These are phyloP conservation scores for Ligustrum vulgare DNA, from an alignment of 257 asterid species.

Conservation along the genomic window DNA sequence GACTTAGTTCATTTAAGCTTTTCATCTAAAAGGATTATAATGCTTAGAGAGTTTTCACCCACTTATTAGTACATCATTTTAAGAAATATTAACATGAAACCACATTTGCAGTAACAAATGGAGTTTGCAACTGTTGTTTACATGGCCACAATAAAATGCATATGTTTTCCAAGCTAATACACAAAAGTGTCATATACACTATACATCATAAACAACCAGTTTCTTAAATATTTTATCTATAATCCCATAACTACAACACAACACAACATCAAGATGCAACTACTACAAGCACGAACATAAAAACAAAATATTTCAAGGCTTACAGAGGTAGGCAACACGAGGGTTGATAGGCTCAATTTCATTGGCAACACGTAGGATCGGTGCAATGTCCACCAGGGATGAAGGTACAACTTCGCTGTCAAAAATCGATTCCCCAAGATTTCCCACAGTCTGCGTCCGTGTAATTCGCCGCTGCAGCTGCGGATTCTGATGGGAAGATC, in stretches of 20 bases:
- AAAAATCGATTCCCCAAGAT: slow-evolving; percentile 82
- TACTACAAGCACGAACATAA: slow-evolving; percentile 1
- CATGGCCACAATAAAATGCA: slow-evolving; percentile 2
- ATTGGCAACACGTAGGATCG: slow-evolving; percentile 99
- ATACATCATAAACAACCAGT: slow-evolving; percentile 13
- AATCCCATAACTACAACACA: not conserved
- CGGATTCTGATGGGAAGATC: slow-evolving; percentile 59
- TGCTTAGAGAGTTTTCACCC: not conserved
- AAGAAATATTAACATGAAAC: not conserved
- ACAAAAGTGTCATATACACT: slow-evolving; percentile 4
- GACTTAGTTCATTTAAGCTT: not conserved
- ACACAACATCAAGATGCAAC: not conserved
- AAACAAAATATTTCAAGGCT: slow-evolving; percentile 31
- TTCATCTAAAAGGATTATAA: not conserved
- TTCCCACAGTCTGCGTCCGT: slow-evolving; percentile 30
- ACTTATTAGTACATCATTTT: not conserved
- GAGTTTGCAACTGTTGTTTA: not conserved
- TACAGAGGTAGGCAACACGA: slow-evolving; percentile 97
- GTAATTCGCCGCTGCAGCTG: slow-evolving; percentile 83
- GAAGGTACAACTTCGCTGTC: slow-evolving; percentile 99
- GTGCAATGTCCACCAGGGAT: slow-evolving; percentile 93
- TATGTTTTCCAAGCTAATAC: not conserved
- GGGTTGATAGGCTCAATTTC: slow-evolving; percentile 98
- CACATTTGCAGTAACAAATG: not conserved
- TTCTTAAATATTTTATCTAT: slow-evolving; percentile 4